Evolutionary conservation across 2,329 filamentous ascomycete genomes (phyloP).

Genomic region (Penicillium fuscoglaucum): DNA sequence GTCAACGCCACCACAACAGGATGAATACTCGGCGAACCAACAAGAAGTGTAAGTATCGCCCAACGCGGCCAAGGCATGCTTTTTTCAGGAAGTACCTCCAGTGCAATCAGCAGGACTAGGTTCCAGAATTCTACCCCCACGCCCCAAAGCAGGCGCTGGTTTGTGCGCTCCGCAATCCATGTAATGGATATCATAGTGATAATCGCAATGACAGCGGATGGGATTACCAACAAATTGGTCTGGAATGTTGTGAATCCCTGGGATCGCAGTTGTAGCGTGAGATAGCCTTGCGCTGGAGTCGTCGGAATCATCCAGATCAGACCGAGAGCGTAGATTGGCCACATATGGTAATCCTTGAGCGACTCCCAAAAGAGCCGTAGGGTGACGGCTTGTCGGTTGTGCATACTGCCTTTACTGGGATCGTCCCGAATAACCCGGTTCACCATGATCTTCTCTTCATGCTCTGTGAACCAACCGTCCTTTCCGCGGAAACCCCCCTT

Average conservation of each 20-base stretch:
- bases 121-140: conserved; percentile 43
- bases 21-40: conserved; percentile 57
- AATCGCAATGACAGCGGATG: conserved; percentile 54
- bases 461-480: conserved; percentile 63
- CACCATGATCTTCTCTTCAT: conserved; percentile 66
- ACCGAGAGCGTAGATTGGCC: conserved; percentile 52
- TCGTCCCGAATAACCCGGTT: conserved; percentile 59
- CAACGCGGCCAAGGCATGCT: conserved; percentile 54
- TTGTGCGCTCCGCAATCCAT: conserved; percentile 53
- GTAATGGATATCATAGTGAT: conserved; percentile 54
- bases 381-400: conserved; percentile 55
- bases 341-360: conserved; percentile 55
- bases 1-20: conserved; percentile 47
- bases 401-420: conserved; percentile 56
- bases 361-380: conserved; percentile 47
- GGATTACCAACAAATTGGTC: conserved; percentile 56
- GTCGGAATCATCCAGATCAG: conserved; percentile 39
- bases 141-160: conserved; percentile 54
- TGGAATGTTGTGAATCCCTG: conserved; percentile 53
- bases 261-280: conserved; percentile 43
- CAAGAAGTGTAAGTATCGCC: conserved; percentile 52
- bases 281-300: conserved; percentile 26
- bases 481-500: conserved; percentile 59
- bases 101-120: conserved; percentile 44
- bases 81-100: conserved; percentile 47